phyloP scores from a whole-genome alignment of 2,329 filamentous ascomycete species.

The Penicillium hordei region DNA sequence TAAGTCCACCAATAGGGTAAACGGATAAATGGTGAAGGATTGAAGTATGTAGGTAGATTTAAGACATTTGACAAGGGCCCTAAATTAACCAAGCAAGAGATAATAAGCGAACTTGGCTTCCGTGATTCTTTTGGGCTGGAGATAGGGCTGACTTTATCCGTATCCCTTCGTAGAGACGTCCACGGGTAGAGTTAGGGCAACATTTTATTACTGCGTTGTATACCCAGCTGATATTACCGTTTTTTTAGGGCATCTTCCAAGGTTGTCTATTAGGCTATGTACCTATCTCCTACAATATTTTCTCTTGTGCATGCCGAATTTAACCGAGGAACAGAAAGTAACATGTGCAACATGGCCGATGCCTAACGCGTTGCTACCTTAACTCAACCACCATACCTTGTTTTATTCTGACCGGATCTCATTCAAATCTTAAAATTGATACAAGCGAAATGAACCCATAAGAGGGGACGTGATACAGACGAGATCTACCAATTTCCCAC shows the following conservation, averaged over 20 bases:
- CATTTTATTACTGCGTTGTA: not conserved
- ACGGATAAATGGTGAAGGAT: slow-evolving; percentile 9
- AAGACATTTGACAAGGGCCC: not conserved
- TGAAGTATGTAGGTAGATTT: not conserved
- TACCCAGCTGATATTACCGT: not conserved
- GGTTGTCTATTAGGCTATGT: not conserved
- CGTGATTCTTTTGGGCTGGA: not conserved
- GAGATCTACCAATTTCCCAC: no score
- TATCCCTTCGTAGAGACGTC: not conserved
- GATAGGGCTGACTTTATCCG: not conserved
- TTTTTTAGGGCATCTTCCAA: no score
- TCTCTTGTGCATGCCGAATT: no score
- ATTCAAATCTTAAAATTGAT: no score
- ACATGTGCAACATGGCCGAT: no score
- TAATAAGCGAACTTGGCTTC: slow-evolving; percentile 4
- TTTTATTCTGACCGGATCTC: no score
- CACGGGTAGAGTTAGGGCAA: no score
- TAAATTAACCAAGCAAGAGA: not conserved
- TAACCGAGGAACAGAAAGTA: not conserved
- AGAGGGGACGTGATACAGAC: no score
- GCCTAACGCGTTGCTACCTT: no score
- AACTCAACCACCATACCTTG: no score
- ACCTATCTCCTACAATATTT: not conserved
- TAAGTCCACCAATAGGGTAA: slow-evolving; percentile 33
- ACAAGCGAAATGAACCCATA: no score